These are phyloP conservation scores for Boletus edulis DNA, from an alignment of 768 basidiomycete genomes.

Conservation along the genomic window DNA sequence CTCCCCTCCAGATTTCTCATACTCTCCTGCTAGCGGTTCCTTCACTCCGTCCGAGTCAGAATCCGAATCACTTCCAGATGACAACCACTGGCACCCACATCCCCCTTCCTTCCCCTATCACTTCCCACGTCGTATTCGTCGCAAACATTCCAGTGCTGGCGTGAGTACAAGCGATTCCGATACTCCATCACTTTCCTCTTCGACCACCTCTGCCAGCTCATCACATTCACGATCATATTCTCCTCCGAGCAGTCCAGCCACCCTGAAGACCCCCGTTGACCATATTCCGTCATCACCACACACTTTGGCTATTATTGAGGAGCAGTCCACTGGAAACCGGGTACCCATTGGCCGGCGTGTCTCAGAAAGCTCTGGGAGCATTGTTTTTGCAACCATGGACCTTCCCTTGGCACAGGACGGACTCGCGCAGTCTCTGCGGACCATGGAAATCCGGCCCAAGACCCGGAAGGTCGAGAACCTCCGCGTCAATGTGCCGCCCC, in stretches of 20 bases:
- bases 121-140: slow-evolving; percentile 33
- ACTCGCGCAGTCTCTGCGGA: slow-evolving; percentile 1
- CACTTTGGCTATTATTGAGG: slow-evolving; percentile 40
- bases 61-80: slow-evolving; percentile 30
- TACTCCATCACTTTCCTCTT: slow-evolving; percentile 49
- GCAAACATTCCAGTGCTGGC: slow-evolving; percentile 26
- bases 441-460: slow-evolving; percentile 17
- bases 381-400: slow-evolving; percentile 21
- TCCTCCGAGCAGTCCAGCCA: slow-evolving; percentile 35
- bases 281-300: slow-evolving; percentile 13
- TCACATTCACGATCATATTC: slow-evolving; percentile 30
- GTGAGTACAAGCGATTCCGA: slow-evolving; percentile 40
- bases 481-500: slow-evolving; percentile 29
- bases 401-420: slow-evolving; percentile 21
- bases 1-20: slow-evolving; percentile 23
- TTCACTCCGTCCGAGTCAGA: slow-evolving; percentile 36
- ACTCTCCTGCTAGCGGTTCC: slow-evolving; percentile 5
- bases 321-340: slow-evolving; percentile 27
- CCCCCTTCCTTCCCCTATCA: slow-evolving; percentile 28
- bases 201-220: slow-evolving; percentile 38
- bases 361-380: slow-evolving; percentile 23
- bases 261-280: slow-evolving; percentile 34
- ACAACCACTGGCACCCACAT: slow-evolving; percentile 24
- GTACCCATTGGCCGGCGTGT: neutral
- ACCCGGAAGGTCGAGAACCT: slow-evolving; percentile 30